These are phyloP conservation scores for Pistacia integerrima DNA, from an alignment of 345 rosid genomes.

Conservation along the genomic window DNA sequence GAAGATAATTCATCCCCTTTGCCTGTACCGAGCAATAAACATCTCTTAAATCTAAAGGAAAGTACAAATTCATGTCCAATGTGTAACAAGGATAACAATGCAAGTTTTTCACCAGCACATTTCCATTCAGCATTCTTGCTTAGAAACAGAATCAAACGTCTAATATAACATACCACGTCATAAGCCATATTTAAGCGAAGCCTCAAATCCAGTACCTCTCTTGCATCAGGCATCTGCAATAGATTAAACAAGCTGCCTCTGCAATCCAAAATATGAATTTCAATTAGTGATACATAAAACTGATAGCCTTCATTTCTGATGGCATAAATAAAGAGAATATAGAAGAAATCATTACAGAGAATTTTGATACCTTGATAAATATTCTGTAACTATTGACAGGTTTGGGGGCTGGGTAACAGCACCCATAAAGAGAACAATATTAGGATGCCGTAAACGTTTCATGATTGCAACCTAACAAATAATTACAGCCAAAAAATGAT, in stretches of 20 bases:
- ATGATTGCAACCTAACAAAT: slow-evolving; percentile 48
- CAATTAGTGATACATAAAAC: neutral
- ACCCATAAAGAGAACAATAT: slow-evolving; percentile 59
- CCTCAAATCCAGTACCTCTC: slow-evolving; percentile 33
- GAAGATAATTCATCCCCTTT: slow-evolving; percentile 82
- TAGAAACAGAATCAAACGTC: slow-evolving; percentile 3
- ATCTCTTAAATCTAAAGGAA: slow-evolving; percentile 18
- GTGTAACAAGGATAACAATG: neutral
- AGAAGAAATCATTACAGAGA: slow-evolving; percentile 4
- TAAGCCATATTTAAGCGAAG: slow-evolving; percentile 55
- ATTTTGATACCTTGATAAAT: slow-evolving; percentile 46
- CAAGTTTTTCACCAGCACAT: neutral
- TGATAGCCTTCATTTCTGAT: neutral
- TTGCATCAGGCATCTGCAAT: slow-evolving; percentile 45
- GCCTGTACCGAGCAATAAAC: slow-evolving; percentile 48
- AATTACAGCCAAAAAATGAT: slow-evolving; percentile 5
- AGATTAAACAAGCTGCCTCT: slow-evolving; percentile 55
- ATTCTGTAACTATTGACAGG: slow-evolving; percentile 59
- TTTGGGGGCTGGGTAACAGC: slow-evolving; percentile 57
- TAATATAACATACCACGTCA: slow-evolving; percentile 47
- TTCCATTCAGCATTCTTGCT: neutral
- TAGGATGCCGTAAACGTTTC: slow-evolving; percentile 56
- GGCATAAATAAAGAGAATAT: neutral
- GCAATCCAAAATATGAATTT: slow-evolving; percentile 25
- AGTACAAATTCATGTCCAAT: neutral